phyloP scores from a whole-genome alignment of 1,139 yeast genomes.

The Nakaseomyces delphensis region DNA sequence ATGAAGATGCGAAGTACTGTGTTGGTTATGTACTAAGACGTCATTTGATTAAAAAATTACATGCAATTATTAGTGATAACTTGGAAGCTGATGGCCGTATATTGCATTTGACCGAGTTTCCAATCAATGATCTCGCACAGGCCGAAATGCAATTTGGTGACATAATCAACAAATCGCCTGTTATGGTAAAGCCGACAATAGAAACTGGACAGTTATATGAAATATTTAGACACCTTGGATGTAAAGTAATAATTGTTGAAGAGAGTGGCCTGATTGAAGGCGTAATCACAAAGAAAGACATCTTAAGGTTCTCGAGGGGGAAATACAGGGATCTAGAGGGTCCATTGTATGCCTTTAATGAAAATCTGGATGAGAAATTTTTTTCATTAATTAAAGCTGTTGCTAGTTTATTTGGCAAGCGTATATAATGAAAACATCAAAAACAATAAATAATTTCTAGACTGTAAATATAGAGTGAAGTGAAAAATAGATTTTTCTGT shows the following conservation, averaged over 20 bases:
- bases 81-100: conserved; percentile 13
- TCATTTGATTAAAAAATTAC: conserved; percentile 16
- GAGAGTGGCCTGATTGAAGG: conserved; percentile 48
- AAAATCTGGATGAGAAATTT: conserved; percentile 19
- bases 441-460: not conserved
- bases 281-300: conserved; percentile 59
- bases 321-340: conserved; percentile 25
- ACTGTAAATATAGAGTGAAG: not conserved
- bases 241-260: conserved; percentile 62
- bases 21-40: conserved; percentile 27
- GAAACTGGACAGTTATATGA: conserved; percentile 59
- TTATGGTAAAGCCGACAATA: conserved; percentile 47
- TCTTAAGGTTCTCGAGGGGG: conserved; percentile 41
- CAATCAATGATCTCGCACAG: conserved; percentile 17
- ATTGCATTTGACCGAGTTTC: conserved; percentile 15
- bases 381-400: conserved; percentile 7
- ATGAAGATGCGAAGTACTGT: conserved; percentile 20
- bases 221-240: conserved; percentile 72
- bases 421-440: conserved; percentile 1
- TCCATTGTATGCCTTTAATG: conserved; percentile 22
- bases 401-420: not conserved
- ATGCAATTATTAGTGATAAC: conserved; percentile 9
- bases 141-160: conserved; percentile 34
- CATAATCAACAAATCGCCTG: conserved; percentile 52
- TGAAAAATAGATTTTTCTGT: not conserved